These are phyloP conservation scores for Cutaneotrichosporon sp. DNA, from an alignment of 1,284 basidiomycete species.

Conservation along the genomic window DNA sequence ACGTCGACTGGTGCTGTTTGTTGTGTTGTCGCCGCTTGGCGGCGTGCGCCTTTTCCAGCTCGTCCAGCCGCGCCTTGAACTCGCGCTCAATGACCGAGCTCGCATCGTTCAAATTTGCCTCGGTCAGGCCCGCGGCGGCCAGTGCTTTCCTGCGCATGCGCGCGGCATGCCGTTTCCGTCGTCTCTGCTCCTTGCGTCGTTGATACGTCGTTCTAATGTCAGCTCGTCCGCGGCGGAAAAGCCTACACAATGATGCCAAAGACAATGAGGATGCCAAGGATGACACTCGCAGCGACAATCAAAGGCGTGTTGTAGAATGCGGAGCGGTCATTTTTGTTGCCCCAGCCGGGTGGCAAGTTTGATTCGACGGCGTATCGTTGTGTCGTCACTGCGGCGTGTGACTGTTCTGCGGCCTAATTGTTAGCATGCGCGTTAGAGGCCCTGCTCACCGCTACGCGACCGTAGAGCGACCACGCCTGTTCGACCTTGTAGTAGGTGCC, in stretches of 20 bases:
- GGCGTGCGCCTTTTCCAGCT: slow-evolving; percentile 31
- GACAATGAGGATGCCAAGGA: slow-evolving; percentile 41
- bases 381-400: background rate
- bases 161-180: slow-evolving; percentile 35
- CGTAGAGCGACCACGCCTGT: slow-evolving; percentile 34
- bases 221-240: background rate
- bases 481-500: slow-evolving; percentile 31
- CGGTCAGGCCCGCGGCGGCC: slow-evolving; percentile 35
- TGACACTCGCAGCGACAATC: slow-evolving; percentile 41
- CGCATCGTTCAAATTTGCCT: slow-evolving; percentile 25
- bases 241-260: slow-evolving; percentile 38
- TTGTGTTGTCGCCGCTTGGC: slow-evolving; percentile 15
- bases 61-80: slow-evolving; percentile 32
- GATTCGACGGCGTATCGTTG: background rate
- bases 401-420: background rate
- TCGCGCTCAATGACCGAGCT: slow-evolving; percentile 15
- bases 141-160: slow-evolving; percentile 37
- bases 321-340: slow-evolving; percentile 17
- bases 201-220: slow-evolving; percentile 31
- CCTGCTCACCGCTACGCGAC: slow-evolving; percentile 19
- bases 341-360: slow-evolving; percentile 1
- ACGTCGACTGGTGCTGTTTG: slow-evolving; percentile 16
- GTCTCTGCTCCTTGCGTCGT: slow-evolving; percentile 36
- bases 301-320: slow-evolving; percentile 44
- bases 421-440: background rate